These are phyloP conservation scores for Blastobotrys illinoisensis DNA, from an alignment of 1,139 yeast species.

Conservation along the genomic window DNA sequence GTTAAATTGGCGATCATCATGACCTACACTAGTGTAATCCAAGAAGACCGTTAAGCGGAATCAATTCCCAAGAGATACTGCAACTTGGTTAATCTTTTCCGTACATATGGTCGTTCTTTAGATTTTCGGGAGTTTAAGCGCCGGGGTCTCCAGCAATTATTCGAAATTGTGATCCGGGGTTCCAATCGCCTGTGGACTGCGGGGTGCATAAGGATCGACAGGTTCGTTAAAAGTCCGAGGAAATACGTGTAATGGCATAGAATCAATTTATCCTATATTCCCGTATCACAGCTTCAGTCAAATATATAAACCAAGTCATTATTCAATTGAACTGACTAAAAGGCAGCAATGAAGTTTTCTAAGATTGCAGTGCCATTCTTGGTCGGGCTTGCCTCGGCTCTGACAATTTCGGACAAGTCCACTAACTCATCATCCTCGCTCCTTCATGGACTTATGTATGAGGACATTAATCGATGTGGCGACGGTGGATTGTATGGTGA, in stretches of 20 bases:
- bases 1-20: too few species aligned
- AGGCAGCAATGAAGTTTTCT: neutral
- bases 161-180: too few species aligned
- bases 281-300: neutral
- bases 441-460: conserved; percentile 9
- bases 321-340: neutral
- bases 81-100: too few species aligned
- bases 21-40: too few species aligned
- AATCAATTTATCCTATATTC: neutral
- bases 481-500: conserved; percentile 9
- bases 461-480: conserved; percentile 9
- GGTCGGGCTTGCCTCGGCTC: neutral
- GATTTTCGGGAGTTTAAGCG: too few species aligned
- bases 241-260: neutral
- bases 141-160: too few species aligned
- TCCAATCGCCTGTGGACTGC: neutral
- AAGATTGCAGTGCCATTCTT: neutral
- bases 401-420: conserved; percentile 2
- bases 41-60: too few species aligned
- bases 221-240: neutral
- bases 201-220: neutral
- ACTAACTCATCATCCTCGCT: conserved; percentile 10
- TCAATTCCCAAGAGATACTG: too few species aligned
- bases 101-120: neutral
- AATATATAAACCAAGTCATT: neutral